Percentiles rank a stretch among this genome's conserved stretches.
phyloP scores from a whole-genome alignment of 768 basidiomycete genomes.

The Kockovaella imperatae region DNA sequence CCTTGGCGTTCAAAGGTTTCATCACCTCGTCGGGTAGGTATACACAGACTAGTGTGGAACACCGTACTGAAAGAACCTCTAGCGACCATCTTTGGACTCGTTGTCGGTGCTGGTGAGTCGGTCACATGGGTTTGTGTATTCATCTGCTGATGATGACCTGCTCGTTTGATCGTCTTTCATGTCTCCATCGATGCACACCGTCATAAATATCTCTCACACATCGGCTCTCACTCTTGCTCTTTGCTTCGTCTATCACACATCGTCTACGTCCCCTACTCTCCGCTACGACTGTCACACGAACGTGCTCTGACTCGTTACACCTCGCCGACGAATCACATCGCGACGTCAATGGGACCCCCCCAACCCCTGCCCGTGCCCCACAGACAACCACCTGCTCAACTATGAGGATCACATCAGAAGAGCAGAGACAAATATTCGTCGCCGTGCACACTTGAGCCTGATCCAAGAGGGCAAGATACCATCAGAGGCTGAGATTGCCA shows the following conservation, averaged over 20 bases:
- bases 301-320: no score
- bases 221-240: no score
- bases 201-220: no score
- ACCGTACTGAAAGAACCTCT: no score
- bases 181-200: background rate
- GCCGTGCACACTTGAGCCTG: conserved; percentile 66
- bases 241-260: no score
- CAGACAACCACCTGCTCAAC: conserved; percentile 12
- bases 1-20: conserved; percentile 71
- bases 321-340: no score
- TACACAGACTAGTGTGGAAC: no score
- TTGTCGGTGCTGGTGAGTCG: conserved; percentile 50
- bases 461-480: conserved; percentile 63
- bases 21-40: conserved; percentile 46
- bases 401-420: conserved; percentile 61
- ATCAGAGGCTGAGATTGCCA: conserved; percentile 71
- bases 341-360: background rate
- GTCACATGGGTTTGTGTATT: background rate
- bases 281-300: no score
- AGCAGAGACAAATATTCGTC: conserved; percentile 60
- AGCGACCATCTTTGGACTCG: conserved; percentile 58
- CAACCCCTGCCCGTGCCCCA: background rate
- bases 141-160: conserved; percentile 6
- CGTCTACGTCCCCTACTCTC: no score
- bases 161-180: no score